These are phyloP conservation scores for Phytophthora pluvialis DNA, from an alignment of 352 stramenopile genomes.

Conservation along the genomic window DNA sequence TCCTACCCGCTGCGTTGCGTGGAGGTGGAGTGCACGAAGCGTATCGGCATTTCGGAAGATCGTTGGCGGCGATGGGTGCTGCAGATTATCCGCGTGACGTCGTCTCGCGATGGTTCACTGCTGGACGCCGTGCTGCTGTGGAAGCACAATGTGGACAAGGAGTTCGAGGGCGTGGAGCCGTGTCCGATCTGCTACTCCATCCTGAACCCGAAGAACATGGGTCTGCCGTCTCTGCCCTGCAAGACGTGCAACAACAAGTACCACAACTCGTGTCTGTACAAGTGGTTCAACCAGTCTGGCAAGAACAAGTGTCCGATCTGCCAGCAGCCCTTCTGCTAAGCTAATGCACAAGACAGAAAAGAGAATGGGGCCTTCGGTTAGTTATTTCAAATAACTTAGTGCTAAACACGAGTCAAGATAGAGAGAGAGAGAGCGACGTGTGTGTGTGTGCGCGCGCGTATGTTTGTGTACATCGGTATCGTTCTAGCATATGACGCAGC, in stretches of 20 bases:
- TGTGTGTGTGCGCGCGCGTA: background rate
- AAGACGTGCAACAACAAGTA: conserved; percentile 94
- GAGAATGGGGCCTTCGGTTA: conserved; percentile 16
- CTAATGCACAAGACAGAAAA: background rate
- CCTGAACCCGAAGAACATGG: conserved; percentile 92
- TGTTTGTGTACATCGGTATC: conserved; percentile 22
- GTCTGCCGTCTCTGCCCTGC: conserved; percentile 86
- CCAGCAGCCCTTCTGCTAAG: conserved; percentile 88
- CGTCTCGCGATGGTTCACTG: conserved; percentile 89
- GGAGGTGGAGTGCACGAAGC: conserved; percentile 91
- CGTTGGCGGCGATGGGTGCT: conserved; percentile 93
- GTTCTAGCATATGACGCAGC: conserved; percentile 61
- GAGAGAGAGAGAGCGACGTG: conserved; percentile 32
- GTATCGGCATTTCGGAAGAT: conserved; percentile 91
- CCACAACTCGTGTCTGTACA: conserved; percentile 94
- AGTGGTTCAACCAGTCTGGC: conserved; percentile 94
- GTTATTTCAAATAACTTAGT: conserved; percentile 46
- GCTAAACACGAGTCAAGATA: conserved; percentile 38
- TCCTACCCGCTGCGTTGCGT: conserved; percentile 92
- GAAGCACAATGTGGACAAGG: conserved; percentile 93
- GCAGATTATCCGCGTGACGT: conserved; percentile 92
- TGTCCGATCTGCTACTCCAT: conserved; percentile 95
- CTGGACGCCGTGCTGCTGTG: conserved; percentile 92
- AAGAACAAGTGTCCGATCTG: conserved; percentile 95
- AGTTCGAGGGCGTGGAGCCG: conserved; percentile 92